Evolutionary conservation across 2,329 filamentous ascomycete genomes (phyloP).

Genomic region (Aspergillus phoenicis): DNA sequence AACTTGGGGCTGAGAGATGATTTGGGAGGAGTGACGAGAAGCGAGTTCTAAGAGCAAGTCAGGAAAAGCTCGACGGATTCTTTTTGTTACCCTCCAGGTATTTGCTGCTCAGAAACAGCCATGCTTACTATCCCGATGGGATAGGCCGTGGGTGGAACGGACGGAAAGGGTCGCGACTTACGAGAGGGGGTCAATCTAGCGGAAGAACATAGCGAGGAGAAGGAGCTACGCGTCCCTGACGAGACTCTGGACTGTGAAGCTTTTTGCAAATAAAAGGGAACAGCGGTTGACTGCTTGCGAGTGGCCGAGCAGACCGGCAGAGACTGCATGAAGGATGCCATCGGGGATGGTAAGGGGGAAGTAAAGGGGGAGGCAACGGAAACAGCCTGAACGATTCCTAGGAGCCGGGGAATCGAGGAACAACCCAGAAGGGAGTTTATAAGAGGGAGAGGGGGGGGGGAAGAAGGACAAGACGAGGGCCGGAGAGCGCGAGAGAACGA

Average conservation of each 20-base stretch:
- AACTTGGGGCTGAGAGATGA: constrained; percentile 20
- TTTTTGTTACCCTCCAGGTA: neutral
- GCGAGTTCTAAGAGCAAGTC: constrained; percentile 23
- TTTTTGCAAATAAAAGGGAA: constrained; percentile 32
- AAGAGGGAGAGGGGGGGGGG: neutral
- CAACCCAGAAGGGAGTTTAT: constrained; percentile 5
- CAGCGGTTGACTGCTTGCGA: constrained; percentile 38
- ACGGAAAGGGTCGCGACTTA: constrained; percentile 30
- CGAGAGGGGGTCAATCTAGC: constrained; percentile 31
- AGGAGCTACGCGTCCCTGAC: constrained; percentile 33
- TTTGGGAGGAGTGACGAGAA: constrained; percentile 25
- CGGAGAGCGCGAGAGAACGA: constrained; percentile 14
- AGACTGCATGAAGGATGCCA: constrained; percentile 36
- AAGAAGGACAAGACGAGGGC: constrained; percentile 8
- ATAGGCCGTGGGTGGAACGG: constrained; percentile 9
- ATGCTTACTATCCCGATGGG: constrained; percentile 4
- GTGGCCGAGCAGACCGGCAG: constrained; percentile 36
- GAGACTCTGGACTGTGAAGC: constrained; percentile 32
- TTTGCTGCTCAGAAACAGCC: neutral
- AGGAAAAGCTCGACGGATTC: constrained; percentile 12
- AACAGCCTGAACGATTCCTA: neutral
- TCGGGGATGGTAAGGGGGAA: constrained; percentile 25
- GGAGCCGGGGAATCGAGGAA: constrained; percentile 2
- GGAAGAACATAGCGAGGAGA: constrained; percentile 33
- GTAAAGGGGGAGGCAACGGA: constrained; percentile 1